phyloP scores from a whole-genome alignment of 23 red algal genomes.

The Gracilariopsis chorda region DNA sequence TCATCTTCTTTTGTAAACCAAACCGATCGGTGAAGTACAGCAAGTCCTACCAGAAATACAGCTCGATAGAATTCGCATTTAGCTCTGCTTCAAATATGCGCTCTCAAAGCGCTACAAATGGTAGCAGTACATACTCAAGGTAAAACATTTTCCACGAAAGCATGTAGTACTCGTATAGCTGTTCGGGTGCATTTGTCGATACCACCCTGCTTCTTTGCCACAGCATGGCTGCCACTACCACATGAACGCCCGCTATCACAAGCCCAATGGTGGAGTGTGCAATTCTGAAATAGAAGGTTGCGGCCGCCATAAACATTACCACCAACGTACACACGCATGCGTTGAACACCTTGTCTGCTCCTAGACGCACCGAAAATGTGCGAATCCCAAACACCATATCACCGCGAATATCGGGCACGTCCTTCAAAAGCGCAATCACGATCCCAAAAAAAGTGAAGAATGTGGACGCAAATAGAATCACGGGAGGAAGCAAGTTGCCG shows the following conservation, averaged over 20 bases:
- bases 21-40: no score
- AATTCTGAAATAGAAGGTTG: slow-evolving; percentile 35
- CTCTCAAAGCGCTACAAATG: slow-evolving; percentile 54
- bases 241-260: slow-evolving; percentile 34
- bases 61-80: no score
- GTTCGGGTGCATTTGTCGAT: slow-evolving; percentile 2
- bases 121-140: slow-evolving; percentile 88
- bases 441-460: slow-evolving; percentile 87
- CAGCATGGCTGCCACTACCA: slow-evolving; percentile 52
- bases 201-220: background rate
- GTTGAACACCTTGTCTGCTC: slow-evolving; percentile 54
- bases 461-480: slow-evolving; percentile 47
- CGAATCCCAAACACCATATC: slow-evolving; percentile 59
- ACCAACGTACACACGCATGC: slow-evolving; percentile 39
- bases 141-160: slow-evolving; percentile 90
- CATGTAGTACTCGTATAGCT: slow-evolving; percentile 79
- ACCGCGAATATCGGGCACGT: slow-evolving; percentile 88
- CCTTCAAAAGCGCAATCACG: slow-evolving; percentile 92
- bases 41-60: no score
- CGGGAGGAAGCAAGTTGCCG: background rate
- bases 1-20: no score
- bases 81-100: background rate
- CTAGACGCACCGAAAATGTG: slow-evolving; percentile 80
- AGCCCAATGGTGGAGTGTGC: slow-evolving; percentile 14
- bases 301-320: slow-evolving; percentile 64